Conservation (phyloP, 1,139 yeast species). For the Diutina sp. region DNA sequence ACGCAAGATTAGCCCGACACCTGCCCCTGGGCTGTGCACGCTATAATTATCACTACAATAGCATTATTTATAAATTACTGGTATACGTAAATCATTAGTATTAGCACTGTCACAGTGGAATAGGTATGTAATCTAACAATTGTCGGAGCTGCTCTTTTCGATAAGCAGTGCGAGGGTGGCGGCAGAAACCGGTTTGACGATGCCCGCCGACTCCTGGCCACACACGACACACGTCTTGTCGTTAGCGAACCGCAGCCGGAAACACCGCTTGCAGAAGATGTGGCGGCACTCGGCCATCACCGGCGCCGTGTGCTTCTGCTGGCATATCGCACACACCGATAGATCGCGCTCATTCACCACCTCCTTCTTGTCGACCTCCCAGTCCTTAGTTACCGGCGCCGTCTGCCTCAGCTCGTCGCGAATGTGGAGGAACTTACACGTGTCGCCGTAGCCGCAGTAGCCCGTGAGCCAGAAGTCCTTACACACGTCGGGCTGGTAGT, state of each 20-base stretch:
- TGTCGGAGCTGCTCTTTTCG: background rate
- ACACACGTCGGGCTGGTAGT: constrained; percentile 90
- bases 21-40: too few species aligned
- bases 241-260: constrained; percentile 33
- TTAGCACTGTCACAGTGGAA: too few species aligned
- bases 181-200: constrained; percentile 15
- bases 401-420: constrained; percentile 77
- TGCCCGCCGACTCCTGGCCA: constrained; percentile 43
- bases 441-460: constrained; percentile 94
- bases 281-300: constrained; percentile 57
- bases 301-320: constrained; percentile 41
- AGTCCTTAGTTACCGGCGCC: constrained; percentile 57
- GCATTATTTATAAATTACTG: too few species aligned
- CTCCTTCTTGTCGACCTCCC: constrained; percentile 34
- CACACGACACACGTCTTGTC: constrained; percentile 41
- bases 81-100: too few species aligned
- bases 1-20: too few species aligned
- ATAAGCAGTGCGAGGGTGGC: background rate
- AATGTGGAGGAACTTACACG: constrained; percentile 90
- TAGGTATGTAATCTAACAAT: too few species aligned
- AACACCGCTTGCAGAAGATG: constrained; percentile 55
- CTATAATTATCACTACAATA: too few species aligned
- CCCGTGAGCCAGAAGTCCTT: constrained; percentile 90
- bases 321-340: constrained; percentile 55
- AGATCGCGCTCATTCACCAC: constrained; percentile 24